Evolutionary conservation across 2,329 filamentous ascomycete species (phyloP).

Genomic region (Pyrenophora seminiperda): DNA sequence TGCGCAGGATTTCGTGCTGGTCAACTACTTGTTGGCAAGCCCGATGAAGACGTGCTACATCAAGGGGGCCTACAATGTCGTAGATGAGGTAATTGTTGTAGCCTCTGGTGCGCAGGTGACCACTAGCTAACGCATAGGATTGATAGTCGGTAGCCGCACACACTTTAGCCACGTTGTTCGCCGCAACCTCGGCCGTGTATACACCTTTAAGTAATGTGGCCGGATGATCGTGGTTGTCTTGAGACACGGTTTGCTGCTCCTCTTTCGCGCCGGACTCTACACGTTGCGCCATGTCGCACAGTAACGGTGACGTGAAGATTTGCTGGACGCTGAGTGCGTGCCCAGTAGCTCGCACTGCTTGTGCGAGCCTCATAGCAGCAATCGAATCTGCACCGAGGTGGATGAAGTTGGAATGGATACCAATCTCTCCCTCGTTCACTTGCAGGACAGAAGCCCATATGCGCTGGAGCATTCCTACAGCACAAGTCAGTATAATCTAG

Average conservation of each 20-base stretch:
- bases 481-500: not conserved
- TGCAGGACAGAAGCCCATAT: not conserved
- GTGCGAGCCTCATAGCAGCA: not conserved
- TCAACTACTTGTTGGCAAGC: not conserved
- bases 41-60: not conserved
- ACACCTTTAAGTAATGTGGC: not conserved
- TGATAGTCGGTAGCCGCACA: not conserved
- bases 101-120: not conserved
- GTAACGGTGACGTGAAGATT: not conserved
- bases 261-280: not conserved
- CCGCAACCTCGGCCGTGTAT: not conserved
- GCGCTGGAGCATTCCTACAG: not conserved
- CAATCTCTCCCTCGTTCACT: not conserved
- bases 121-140: not conserved
- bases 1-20: conserved; percentile 13
- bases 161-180: not conserved
- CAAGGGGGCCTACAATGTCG: not conserved
- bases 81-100: conserved; percentile 1
- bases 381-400: not conserved
- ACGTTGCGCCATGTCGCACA: not conserved
- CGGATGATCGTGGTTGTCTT: not conserved
- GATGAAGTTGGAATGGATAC: not conserved
- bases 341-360: not conserved
- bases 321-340: not conserved
- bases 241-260: not conserved